Base-by-base conservation (phyloP, 2,329 filamentous ascomycete species). In the Westerdykella ornata region DNA sequence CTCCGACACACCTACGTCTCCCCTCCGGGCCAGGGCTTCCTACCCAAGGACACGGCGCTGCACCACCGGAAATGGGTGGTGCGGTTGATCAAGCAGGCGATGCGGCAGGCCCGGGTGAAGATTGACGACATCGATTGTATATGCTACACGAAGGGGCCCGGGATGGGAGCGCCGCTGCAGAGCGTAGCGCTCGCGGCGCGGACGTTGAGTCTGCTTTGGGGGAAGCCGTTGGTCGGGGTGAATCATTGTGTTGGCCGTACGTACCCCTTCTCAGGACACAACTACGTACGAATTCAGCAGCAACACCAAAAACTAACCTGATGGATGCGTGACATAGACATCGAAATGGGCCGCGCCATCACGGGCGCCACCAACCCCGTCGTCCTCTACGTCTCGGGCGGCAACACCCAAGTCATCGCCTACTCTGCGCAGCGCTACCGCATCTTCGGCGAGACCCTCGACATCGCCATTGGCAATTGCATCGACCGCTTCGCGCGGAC, bases 391-490 rank as follows among this genome's bases (percentile, higher is more conserved):
- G 92, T 97, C 31, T 88, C 81, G 16, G 92, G 92, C 47, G 92
- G 92, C 44, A 98, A 98, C 72, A 95, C 90, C 12, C 90, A 98
- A 70, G 90, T 97, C 18, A 97, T 97, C 52, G 92, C 92, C 35
- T 98, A 97, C 70, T 88, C 88, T 28, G 85, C 90, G 50, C 86
- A 89, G 63, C 79, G 90, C 43, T 98, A 98, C 71, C 84, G 92
- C 43, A 98, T 98, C 63, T 98, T 98, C 65, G 92, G 92, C 47
- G 92, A 98, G 71, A 89, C 92, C 1, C 81, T 98, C 38, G 92
- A 98, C 63, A 97, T 97, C 51, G 92, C 92, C 12, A 90, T 98
- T 9, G 92, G 92, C 4, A 98, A 98, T 70, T 97, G 92, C 64
- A 80, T 98, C 35, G 92, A 98, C 67, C 81, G 92, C 26, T 97